phyloP scores from a whole-genome alignment of 768 basidiomycete species.

The Suillus bovinus region DNA sequence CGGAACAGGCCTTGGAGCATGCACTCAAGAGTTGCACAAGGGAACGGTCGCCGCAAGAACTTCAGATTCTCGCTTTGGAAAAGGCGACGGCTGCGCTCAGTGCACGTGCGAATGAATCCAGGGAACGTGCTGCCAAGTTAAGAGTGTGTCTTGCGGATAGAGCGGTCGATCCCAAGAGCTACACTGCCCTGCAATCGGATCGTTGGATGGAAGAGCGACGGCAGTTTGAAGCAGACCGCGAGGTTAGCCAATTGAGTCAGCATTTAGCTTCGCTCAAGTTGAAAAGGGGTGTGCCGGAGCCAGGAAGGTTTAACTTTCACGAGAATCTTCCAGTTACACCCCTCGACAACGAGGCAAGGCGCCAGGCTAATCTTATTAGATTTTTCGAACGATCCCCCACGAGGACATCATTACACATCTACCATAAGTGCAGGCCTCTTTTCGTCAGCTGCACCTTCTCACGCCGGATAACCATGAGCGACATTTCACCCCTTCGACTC shows the following conservation, averaged over 20 bases:
- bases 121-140: constrained; percentile 42
- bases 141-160: constrained; percentile 39
- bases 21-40: constrained; percentile 34
- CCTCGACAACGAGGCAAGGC: constrained; percentile 26
- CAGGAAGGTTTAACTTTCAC: constrained; percentile 5
- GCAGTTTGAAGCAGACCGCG: constrained; percentile 36
- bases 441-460: constrained; percentile 30
- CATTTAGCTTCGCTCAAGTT: constrained; percentile 35
- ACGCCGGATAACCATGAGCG: constrained; percentile 37
- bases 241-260: constrained; percentile 37
- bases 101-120: constrained; percentile 46
- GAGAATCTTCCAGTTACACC: constrained; percentile 20
- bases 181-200: constrained; percentile 42
- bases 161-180: constrained; percentile 38
- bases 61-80: constrained; percentile 49
- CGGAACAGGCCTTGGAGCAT: constrained; percentile 43
- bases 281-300: constrained; percentile 16
- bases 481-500: constrained; percentile 35
- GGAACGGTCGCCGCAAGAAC: constrained; percentile 40
- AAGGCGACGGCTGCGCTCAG: constrained; percentile 44
- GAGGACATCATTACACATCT: constrained; percentile 31
- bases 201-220: constrained; percentile 54
- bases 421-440: constrained; percentile 32
- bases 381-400: constrained; percentile 40
- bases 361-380: constrained; percentile 37